Evolutionary conservation across 139 green algal species (phyloP).

Genomic region (Cymbomonas tetramitiformis): DNA sequence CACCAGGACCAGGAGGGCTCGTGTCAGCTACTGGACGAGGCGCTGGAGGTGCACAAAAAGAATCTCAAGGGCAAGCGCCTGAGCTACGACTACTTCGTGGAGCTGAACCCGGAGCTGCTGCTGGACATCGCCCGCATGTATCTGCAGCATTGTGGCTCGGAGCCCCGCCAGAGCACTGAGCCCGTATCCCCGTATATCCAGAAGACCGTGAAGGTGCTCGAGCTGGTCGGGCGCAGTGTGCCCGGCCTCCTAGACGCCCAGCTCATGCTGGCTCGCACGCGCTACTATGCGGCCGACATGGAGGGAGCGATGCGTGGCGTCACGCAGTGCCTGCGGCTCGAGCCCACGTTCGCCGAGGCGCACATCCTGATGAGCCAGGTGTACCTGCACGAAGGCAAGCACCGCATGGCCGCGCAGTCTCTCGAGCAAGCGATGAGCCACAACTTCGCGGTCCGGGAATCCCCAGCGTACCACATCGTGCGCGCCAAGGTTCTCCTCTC

Average conservation of each 20-base stretch:
- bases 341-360: slow-evolving; percentile 27
- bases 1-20: background rate
- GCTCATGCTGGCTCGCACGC: slow-evolving; percentile 36
- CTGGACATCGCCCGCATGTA: slow-evolving; percentile 36
- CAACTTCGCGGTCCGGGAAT: slow-evolving; percentile 37
- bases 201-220: slow-evolving; percentile 33
- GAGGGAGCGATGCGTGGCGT: slow-evolving; percentile 40
- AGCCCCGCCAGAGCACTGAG: slow-evolving; percentile 36
- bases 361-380: slow-evolving; percentile 46
- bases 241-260: slow-evolving; percentile 31
- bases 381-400: slow-evolving; percentile 31
- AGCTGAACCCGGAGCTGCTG: slow-evolving; percentile 37
- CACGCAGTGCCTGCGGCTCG: slow-evolving; percentile 32
- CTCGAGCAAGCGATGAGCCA: slow-evolving; percentile 36
- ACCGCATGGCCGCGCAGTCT: slow-evolving; percentile 24
- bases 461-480: slow-evolving; percentile 42
- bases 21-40: slow-evolving; percentile 33
- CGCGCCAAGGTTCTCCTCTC: slow-evolving; percentile 37
- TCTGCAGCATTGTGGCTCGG: slow-evolving; percentile 26
- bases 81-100: slow-evolving; percentile 26
- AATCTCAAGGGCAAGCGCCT: slow-evolving; percentile 6
- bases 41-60: slow-evolving; percentile 28
- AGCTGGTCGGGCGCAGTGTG: slow-evolving; percentile 24
- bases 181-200: slow-evolving; percentile 34
- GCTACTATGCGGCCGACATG: slow-evolving; percentile 42